Evolutionary conservation across 495 filamentous ascomycete genomes (phyloP), one percentile per base, ranked within the genome.

Genomic region (Opeltia flavorubescens): DNA sequence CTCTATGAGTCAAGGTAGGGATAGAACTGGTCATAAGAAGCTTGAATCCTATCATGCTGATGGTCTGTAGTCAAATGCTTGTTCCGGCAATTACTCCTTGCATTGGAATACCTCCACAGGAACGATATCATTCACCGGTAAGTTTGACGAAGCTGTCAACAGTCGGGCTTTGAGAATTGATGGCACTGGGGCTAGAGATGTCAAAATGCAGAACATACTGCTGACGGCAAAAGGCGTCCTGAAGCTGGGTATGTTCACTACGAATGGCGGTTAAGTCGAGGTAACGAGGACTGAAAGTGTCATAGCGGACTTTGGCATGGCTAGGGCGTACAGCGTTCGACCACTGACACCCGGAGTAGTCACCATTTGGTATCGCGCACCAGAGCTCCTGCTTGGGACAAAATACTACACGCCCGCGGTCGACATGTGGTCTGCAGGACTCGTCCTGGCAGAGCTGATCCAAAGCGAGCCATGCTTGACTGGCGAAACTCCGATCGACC

Each of bases 311-410:
- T 70, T 70, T 30, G 66, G 66, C 25, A 69, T 70, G 61, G 68
- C 67, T 25, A 57, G 67, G 25, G 61, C 62, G 40, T 70, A 60
- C 47, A 59, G 54, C 20, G 43, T 49, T 20, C 66, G 67, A 18
- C 66, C 66, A 18, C 52, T 70, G 20, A 70, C 67, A 17, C 67
- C 66, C 7, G 66, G 67, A 3, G 64, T 68, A 7, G 63, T 66
- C 30, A 70, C 67, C 1, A 86, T 89, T 47, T 99, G 91, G 91
- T 99, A 99, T 59, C 76, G 86, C 17, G 84, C 85, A 0, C 91
- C 91, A 0, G 93, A 70, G 43, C 50, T 70, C n/a, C 62, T 70
- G n/a, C 64, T 70, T 25, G 60, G 58, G 2, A 62, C 64, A 17
- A 59, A 56, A 23, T 57, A 64, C 29, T 70, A 70, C 50, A 66